Evolutionary conservation across 169 alveolate genomes (phyloP), one percentile per base, ranked within the genome.

Genomic region (Plasmodium gonderi): DNA sequence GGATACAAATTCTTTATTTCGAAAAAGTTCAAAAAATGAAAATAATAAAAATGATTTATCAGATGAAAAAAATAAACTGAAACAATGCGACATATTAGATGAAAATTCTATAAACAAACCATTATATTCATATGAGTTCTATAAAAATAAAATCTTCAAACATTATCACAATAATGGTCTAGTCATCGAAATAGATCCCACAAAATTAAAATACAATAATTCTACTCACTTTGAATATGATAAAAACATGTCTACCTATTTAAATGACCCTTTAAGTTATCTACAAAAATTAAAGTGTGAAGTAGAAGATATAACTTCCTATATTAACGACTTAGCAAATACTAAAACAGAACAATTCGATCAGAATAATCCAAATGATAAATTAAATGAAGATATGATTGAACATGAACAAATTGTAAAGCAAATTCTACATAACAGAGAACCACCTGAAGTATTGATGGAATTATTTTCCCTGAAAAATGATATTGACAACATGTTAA

Each of bases 271-370:
- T 33, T 33, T 87, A 45, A 23, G 65, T 49, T 87, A 87, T 87
- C 49, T 87, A 65, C 85, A 87, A 74, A 87, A 87, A 40, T 87
- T 87, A 51, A 87, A 87, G 33, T 87, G 93, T 44, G 93, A 87
- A 87, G 79, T 87, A 14, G 93, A 87, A 23, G 93, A 87, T 67
- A 75, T 87, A 31, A 75, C 68, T 33, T 4, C 42, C 64, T 87
- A 87, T 65, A 87, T 87, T 60, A 51, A 47, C 65, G 82, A 82
- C 11, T 64, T 80, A 80, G 80, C 83, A n/a, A 81, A 67, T 17
- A 72, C 17, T n/a, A 54, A 17, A 38, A 40, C 44, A 12, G 85
- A 68, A 83, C 2, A 20, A 12, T 44, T 8, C 20, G 20, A 68
- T 33, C 38, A n/a, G n/a, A 23, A 17, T 38, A 31, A 44, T 17